Evolutionary conservation across 192 early-diverging fungal species (phyloP), one percentile per base, ranked within the genome.

Genomic region (Mycoemilia scoparia): DNA sequence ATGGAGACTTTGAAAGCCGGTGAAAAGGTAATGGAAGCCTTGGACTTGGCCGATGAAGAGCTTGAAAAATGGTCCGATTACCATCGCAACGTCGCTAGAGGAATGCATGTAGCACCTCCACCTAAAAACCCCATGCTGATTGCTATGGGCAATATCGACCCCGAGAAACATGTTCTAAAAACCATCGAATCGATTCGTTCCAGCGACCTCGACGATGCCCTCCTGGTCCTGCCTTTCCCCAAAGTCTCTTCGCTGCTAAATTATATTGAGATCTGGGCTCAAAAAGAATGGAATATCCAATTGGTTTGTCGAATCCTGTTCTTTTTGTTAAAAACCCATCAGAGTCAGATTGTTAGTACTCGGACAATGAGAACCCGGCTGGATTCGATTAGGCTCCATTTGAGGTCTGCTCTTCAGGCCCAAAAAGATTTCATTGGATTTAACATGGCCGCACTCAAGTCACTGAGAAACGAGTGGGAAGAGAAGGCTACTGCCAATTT

Each of bases 1-100:
- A 70, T 78, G 56, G 89, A 88, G 51, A 87, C 90, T n/a, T 70
- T 98, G 21, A 89, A 93, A 44, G 81, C 93, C 8, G 89, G 88
- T 43, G 93, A 98, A 50, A 66, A 74, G 21, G 77, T 98, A 24
- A 75, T 90, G 45, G 89, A 90, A 43, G 87, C 93, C 5, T 60
- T 98, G 29, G 81, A 90, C 24, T 55, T 95, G 20, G 88, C 76
- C 37, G 82, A 87, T 41, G 73, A 80, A 38, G 87, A 95, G 41
- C 70, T 68, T 21, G 42, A 58, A 31, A 74, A 70, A 14, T 68
- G 74, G 72, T 57, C 62, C 23, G 72, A 57, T 13, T 78, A 74
- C 42, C 68, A 75, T 25, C 53, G 62, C 19, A 69, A 60, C 36
- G 36, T 33, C 34, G 34, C 49, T 30, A 39, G 42, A 3, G 53